Evolutionary conservation across 140 eudicot genomes (phyloP).

Genomic region (Oenanthe javanica): DNA sequence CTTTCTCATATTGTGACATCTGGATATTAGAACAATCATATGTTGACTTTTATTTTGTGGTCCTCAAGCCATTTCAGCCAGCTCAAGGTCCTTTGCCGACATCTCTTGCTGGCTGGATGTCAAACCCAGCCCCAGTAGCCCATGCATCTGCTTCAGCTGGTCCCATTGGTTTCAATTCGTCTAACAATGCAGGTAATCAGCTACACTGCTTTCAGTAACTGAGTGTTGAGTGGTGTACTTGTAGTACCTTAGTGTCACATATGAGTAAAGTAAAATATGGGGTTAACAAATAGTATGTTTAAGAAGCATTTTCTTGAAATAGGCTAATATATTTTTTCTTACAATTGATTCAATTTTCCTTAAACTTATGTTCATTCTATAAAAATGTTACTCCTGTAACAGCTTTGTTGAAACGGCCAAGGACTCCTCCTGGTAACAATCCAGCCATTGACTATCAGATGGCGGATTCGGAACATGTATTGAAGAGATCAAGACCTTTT

Average conservation of each 20-base stretch:
- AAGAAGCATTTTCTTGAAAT: not conserved
- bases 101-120: conserved; percentile 65
- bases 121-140: conserved; percentile 51
- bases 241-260: not conserved
- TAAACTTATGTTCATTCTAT: not conserved
- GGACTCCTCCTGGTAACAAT: conserved; percentile 56
- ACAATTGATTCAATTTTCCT: not conserved
- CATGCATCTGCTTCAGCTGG: conserved; percentile 65
- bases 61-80: conserved; percentile 54
- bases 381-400: conserved; percentile 12
- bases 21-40: not conserved
- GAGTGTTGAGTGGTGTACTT: not conserved
- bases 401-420: conserved; percentile 56
- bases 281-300: not conserved
- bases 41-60: conserved; percentile 16
- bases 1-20: conserved; percentile 1
- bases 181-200: conserved; percentile 47
- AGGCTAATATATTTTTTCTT: not conserved
- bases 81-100: conserved; percentile 56
- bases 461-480: conserved; percentile 57
- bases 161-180: conserved; percentile 58
- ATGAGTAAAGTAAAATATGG: not conserved
- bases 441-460: conserved; percentile 52
- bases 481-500: conserved; percentile 59
- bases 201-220: not conserved